Percentiles rank a stretch among this genome's conserved stretches.
These are phyloP conservation scores for Solanum chaucha DNA, from an alignment of 257 asterid genomes.

Conservation along the genomic window DNA sequence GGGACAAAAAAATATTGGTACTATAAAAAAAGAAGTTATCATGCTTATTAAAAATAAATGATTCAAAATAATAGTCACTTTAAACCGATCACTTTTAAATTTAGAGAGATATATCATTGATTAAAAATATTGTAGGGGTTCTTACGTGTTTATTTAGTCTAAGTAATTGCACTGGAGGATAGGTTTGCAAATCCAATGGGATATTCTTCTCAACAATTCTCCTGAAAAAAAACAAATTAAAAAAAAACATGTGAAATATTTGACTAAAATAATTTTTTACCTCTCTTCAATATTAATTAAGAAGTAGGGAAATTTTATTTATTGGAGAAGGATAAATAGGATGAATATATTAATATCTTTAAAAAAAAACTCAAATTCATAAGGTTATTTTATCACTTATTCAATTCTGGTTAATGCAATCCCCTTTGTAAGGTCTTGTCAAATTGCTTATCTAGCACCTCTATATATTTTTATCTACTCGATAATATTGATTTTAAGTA, in stretches of 20 bases:
- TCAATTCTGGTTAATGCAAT: too few relatives aligned
- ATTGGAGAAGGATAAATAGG: not conserved
- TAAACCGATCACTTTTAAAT: not conserved
- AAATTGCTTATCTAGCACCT: too few relatives aligned
- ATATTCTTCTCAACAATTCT: slow-evolving; percentile 11
- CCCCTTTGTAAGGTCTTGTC: not conserved
- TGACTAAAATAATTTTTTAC: not conserved
- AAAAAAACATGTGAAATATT: not conserved
- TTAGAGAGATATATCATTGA: not conserved
- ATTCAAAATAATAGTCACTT: not conserved
- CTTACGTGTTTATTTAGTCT: slow-evolving; percentile 25
- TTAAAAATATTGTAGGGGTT: not conserved
- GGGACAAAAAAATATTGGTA: not conserved
- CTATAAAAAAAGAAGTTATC: not conserved
- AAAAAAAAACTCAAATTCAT: too few relatives aligned
- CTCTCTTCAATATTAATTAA: not conserved
- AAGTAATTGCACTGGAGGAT: slow-evolving; percentile 47
- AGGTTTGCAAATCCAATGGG: slow-evolving; percentile 10
- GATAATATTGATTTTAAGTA: too few relatives aligned
- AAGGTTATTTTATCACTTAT: too few relatives aligned
- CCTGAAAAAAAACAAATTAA: slow-evolving; percentile 12
- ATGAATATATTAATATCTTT: not conserved
- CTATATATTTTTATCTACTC: too few relatives aligned
- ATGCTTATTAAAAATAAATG: not conserved
- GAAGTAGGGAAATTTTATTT: not conserved